phyloP scores from a whole-genome alignment of 2,329 filamentous ascomycete species.

The Fusarium anthophilum region DNA sequence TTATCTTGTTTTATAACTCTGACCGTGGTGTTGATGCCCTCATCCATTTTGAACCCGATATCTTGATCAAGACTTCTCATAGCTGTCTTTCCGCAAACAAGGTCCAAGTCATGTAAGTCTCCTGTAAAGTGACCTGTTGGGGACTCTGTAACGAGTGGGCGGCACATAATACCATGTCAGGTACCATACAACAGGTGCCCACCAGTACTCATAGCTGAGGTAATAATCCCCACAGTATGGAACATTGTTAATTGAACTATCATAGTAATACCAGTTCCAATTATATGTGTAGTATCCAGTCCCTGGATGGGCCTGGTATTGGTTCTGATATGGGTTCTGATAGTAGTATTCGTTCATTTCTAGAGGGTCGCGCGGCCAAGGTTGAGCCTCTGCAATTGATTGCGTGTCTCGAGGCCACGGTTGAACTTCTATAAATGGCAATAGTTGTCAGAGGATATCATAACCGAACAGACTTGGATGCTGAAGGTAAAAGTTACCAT shows the following conservation, averaged over 20 bases:
- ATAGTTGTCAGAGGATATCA: neutral
- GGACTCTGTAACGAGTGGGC: neutral
- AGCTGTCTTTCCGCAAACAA: fast-evolving
- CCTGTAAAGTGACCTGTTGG: neutral
- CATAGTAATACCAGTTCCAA: neutral
- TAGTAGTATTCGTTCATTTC: neutral
- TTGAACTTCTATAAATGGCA: neutral
- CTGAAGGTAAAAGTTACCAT: fast-evolving
- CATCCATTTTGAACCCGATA: too few relatives aligned
- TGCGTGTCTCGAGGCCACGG: neutral
- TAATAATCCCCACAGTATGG: neutral
- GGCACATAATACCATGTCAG: neutral
- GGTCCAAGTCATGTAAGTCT: neutral
- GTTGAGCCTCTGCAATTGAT: too few relatives aligned
- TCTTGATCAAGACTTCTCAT: fast-evolving
- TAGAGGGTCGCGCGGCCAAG: neutral
- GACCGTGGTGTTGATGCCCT: too few relatives aligned
- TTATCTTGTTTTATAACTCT: neutral
- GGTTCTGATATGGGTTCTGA: neutral
- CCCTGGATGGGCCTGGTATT: neutral
- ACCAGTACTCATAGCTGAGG: neutral
- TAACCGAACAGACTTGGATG: fast-evolving
- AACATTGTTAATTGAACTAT: neutral
- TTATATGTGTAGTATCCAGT: neutral
- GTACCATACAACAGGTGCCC: neutral